Evolutionary conservation across 345 rosid genomes (phyloP).

Genomic region (Cardiospermum halicacabum): DNA sequence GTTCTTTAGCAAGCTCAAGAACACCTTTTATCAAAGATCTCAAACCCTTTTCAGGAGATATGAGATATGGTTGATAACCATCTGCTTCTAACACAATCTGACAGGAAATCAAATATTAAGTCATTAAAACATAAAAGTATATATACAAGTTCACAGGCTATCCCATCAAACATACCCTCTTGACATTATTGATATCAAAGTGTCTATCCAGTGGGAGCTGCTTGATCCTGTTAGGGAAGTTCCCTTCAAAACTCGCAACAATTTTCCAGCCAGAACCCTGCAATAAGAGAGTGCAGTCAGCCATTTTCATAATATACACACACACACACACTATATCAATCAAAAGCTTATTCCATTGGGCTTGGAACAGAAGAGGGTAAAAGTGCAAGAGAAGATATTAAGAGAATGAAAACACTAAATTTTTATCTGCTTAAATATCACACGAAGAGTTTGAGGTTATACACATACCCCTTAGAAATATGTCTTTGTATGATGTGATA

Average conservation of each 20-base stretch:
- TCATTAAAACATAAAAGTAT: conserved; percentile 6
- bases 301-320: background rate
- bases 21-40: conserved; percentile 73
- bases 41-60: conserved; percentile 82
- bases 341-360: background rate
- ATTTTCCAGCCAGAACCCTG: conserved; percentile 99
- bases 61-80: conserved; percentile 85
- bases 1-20: conserved; percentile 75
- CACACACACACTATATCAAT: background rate
- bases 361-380: background rate
- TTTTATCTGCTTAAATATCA: background rate
- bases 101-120: conserved; percentile 1
- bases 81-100: conserved; percentile 83
- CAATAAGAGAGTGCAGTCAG: conserved; percentile 8
- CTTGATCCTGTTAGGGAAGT: conserved; percentile 88
- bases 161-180: conserved; percentile 22
- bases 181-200: conserved; percentile 80
- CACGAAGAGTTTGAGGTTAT: background rate
- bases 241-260: conserved; percentile 97
- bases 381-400: background rate
- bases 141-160: background rate
- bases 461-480: background rate
- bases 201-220: conserved; percentile 96
- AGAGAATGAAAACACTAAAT: background rate
- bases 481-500: background rate